A percentile compares a stretch with the other conserved stretches of the same genome.
Conservation (phyloP, 345 rosid species). For the Brassica juncea region DNA sequence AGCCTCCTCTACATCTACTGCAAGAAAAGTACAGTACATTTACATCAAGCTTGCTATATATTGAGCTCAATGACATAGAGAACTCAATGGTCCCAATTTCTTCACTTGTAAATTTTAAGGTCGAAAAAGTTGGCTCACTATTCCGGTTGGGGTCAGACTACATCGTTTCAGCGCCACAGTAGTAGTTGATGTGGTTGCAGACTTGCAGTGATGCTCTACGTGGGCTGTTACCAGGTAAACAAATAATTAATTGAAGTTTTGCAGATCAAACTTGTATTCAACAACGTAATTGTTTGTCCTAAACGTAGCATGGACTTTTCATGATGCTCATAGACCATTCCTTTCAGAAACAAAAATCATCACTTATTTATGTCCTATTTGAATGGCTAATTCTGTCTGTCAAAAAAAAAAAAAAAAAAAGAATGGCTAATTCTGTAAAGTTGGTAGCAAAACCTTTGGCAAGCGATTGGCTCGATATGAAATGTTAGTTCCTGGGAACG, state of each 20-base stretch:
- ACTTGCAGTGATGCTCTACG: slow-evolving; percentile 81
- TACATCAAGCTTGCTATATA: slow-evolving; percentile 4
- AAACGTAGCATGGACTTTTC: neutral
- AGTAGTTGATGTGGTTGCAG: slow-evolving; percentile 67
- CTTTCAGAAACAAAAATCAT: neutral
- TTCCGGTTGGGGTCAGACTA: slow-evolving; percentile 92
- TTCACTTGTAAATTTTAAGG: slow-evolving; percentile 1
- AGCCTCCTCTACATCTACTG: neutral
- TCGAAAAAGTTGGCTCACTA: slow-evolving; percentile 66
- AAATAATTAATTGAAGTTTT: slow-evolving; percentile 14
- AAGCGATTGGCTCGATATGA: neutral
- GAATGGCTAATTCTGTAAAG: neutral
- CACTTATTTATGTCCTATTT: neutral
- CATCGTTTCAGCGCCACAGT: slow-evolving; percentile 61
- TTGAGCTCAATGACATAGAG: neutral
- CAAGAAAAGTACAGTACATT: neutral
- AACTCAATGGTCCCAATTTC: neutral
- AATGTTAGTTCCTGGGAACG: neutral
- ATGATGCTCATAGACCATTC: slow-evolving; percentile 4
- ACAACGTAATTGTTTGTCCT: neutral
- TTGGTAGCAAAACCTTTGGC: neutral
- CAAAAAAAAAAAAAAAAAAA: too few species aligned
- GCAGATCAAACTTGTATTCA: slow-evolving; percentile 13
- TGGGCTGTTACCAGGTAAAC: slow-evolving; percentile 90
- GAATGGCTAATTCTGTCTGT: neutral